A percentile compares a stretch with the other conserved stretches of the same genome.
These are phyloP conservation scores for Kokia cookei DNA, from an alignment of 441 rosid species.

Conservation along the genomic window DNA sequence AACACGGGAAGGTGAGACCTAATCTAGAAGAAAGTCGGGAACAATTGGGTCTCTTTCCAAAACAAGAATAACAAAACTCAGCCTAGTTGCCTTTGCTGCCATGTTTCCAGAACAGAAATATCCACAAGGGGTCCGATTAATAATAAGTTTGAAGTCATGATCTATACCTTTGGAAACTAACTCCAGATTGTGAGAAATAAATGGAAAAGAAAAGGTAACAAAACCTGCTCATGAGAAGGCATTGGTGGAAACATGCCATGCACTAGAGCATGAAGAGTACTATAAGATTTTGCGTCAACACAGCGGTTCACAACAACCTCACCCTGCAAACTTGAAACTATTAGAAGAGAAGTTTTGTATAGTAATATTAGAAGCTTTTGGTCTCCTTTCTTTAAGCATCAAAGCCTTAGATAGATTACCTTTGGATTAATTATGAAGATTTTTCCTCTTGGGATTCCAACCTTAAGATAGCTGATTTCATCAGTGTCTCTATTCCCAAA, in stretches of 20 bases:
- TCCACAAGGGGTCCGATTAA: neutral
- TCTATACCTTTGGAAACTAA: neutral
- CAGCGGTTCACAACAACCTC: constrained; percentile 81
- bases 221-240: constrained; percentile 64
- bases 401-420: constrained; percentile 35
- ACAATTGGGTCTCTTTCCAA: neutral
- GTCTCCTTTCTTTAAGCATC: neutral
- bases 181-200: neutral
- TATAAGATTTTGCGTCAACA: constrained; percentile 73
- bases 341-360: constrained; percentile 9
- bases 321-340: constrained; percentile 52
- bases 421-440: constrained; percentile 92
- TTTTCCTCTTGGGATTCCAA: constrained; percentile 92
- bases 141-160: neutral
- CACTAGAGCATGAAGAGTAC: constrained; percentile 76
- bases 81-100: neutral
- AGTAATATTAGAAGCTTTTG: neutral
- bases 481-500: constrained; percentile 98
- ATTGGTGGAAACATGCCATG: constrained; percentile 77
- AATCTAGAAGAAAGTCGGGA: neutral
- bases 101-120: neutral
- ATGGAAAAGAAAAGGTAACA: constrained; percentile 2
- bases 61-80: neutral
- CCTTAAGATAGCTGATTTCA: constrained; percentile 91
- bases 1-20: neutral